A percentile compares a stretch with the other conserved stretches of the same genome.
phyloP scores from a whole-genome alignment of 768 basidiomycete species.

The Suillus weaverae region DNA sequence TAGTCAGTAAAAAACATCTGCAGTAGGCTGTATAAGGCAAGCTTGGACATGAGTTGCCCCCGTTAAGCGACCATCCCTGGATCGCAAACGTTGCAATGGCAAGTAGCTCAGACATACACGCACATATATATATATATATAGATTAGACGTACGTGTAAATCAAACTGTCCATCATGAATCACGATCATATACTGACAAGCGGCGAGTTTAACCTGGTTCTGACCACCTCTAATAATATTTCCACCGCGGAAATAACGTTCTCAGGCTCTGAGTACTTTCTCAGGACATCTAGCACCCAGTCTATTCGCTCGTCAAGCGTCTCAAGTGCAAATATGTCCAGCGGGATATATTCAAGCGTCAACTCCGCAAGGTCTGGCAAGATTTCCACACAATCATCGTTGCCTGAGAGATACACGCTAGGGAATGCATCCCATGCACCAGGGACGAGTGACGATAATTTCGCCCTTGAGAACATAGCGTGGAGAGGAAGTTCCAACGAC shows the following conservation, averaged over 20 bases:
- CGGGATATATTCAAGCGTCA: slow-evolving; percentile 4
- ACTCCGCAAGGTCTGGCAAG: background rate
- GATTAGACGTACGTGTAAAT: slow-evolving; percentile 5
- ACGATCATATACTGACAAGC: slow-evolving; percentile 5
- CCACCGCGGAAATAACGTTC: slow-evolving; percentile 2
- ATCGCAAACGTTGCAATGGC: background rate
- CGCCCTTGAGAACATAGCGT: slow-evolving; percentile 1
- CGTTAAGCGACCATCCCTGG: background rate
- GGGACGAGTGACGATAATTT: background rate
- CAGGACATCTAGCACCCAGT: slow-evolving; percentile 5
- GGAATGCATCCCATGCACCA: slow-evolving; percentile 5
- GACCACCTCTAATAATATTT: background rate
- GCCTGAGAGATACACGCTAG: slow-evolving; percentile 6
- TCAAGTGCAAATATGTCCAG: background rate
- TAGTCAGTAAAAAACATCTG: background rate
- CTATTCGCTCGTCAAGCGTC: background rate
- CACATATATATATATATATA: background rate
- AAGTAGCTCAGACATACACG: background rate
- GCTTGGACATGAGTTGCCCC: background rate
- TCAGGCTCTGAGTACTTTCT: slow-evolving; percentile 5
- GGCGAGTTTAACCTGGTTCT: slow-evolving; percentile 3
- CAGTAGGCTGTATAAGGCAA: background rate
- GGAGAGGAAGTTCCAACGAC: background rate
- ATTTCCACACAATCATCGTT: slow-evolving; percentile 5
- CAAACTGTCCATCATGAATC: slow-evolving; percentile 3